Conservation (phyloP, 306 rosid genomes). For the Vicia sativa region DNA sequence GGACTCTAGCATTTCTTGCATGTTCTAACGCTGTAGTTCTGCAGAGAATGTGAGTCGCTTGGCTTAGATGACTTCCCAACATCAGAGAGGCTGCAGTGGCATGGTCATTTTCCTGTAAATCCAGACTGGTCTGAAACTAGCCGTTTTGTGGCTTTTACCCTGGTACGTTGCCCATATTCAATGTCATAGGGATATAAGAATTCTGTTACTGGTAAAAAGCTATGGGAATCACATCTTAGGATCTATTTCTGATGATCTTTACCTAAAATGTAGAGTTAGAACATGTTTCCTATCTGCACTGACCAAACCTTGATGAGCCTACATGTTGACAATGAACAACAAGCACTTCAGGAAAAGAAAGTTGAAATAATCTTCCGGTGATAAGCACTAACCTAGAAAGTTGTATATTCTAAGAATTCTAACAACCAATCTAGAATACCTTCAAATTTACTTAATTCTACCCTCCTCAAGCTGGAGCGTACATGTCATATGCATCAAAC, state of each 20-base stretch:
- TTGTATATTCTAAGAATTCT: too few relatives aligned
- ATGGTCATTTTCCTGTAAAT: conserved; percentile 75
- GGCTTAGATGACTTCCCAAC: conserved; percentile 87
- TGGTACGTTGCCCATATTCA: conserved; percentile 51
- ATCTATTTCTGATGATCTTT: neutral
- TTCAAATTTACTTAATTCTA: too few relatives aligned
- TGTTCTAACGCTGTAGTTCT: conserved; percentile 37
- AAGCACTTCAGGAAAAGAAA: conserved; percentile 2
- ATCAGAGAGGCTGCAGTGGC: conserved; percentile 91
- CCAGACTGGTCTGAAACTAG: conserved; percentile 91
- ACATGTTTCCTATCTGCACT: conserved; percentile 2
- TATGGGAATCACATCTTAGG: conserved; percentile 19
- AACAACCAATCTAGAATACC: too few relatives aligned
- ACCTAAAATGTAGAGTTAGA: conserved; percentile 20
- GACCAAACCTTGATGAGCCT: conserved; percentile 1
- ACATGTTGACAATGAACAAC: neutral
- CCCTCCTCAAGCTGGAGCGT: too few relatives aligned
- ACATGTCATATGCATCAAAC: too few relatives aligned
- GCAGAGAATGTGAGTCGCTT: conserved; percentile 90
- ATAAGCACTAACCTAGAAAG: neutral
- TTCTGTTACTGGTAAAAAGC: conserved; percentile 3
- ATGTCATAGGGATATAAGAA: conserved; percentile 12
- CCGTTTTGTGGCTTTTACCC: conserved; percentile 87
- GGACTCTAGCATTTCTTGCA: conserved; percentile 23
- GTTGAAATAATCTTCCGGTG: conserved; percentile 12